Conservation (phyloP, 2,329 filamentous ascomycete species). For the Pestalotiopsis sp. region DNA sequence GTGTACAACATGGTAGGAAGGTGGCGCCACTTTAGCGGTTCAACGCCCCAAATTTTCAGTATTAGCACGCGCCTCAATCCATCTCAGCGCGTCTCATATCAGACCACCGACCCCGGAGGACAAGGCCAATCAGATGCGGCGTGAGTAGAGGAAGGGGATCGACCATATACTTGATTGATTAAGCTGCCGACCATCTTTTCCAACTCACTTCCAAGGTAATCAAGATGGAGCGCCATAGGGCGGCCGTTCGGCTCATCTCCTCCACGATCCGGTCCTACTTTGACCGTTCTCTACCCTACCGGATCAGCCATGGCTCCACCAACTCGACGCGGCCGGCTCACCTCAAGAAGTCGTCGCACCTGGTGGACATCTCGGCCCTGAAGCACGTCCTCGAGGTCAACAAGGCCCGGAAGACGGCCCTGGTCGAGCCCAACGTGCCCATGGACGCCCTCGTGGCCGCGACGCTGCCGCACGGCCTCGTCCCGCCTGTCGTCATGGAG, state of each 20-base stretch:
- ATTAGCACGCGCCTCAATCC: background rate
- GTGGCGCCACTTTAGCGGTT: conserved; percentile 10
- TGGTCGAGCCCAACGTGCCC: conserved; percentile 75
- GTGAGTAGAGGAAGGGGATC: background rate
- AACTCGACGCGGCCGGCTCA: conserved; percentile 68
- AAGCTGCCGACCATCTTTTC: background rate
- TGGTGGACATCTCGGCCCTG: conserved; percentile 68
- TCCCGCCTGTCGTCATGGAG: conserved; percentile 75
- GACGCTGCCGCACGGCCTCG: conserved; percentile 65
- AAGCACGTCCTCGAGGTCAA: conserved; percentile 67
- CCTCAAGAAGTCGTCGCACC: conserved; percentile 35
- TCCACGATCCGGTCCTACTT: conserved; percentile 50
- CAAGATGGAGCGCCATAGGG: conserved; percentile 53
- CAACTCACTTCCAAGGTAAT: background rate
- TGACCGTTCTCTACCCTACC: conserved; percentile 58
- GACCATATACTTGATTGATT: background rate
- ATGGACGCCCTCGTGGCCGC: conserved; percentile 72
- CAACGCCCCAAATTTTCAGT: conserved; percentile 4
- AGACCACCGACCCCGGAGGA: background rate
- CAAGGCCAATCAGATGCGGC: background rate
- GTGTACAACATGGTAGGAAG: no score
- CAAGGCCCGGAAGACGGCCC: conserved; percentile 52
- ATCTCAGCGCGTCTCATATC: background rate
- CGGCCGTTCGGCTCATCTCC: conserved; percentile 49
- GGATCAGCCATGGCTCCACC: conserved; percentile 77